Evolutionary conservation across 768 basidiomycete genomes (phyloP), one percentile per base, ranked within the genome.

Genomic region (Chalciporus sphaerocephalus): DNA sequence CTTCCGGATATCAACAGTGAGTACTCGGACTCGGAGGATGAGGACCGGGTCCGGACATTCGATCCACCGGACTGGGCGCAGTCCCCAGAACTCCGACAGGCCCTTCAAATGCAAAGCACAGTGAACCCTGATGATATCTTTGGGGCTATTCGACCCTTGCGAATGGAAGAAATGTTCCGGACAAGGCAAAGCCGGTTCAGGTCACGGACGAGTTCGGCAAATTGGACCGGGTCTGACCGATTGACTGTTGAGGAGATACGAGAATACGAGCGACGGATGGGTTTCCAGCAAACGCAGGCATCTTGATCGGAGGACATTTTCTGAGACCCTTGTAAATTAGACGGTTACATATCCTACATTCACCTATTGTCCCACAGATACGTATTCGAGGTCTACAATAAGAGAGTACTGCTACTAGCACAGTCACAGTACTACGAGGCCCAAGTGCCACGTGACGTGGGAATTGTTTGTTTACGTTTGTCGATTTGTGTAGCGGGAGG

Each of bases 1-100:
- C 73, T 99, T 15, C 94, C 95, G 0, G 95, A 98, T 37, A 92
- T 96, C 59, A 87, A 92, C 57, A 92, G 89, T 68, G 95, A 97
- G 58, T 98, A 97, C 66, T 96, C 93, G 5, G 90, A 94, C 66
- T 96, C 93, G 5, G 95, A 92, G 36, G 92, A 94, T 54, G 92
- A 94, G 62, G 82, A 85, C 53, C 80, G 85, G 16, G 75, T 77
- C 33, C 74, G 79, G 52, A 81, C 80, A n/a, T 84, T 81, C 53
- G 77, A 84, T 55, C 79, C 84, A 48, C 90, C 91, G 2, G 73
- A 79, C 18, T 97, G 95, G 95, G 91, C 93, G 1, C 89, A 94
- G 61, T 92, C 90, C 20, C 93, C 93, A 10, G 84, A 87, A 57
- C 76, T 97, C 22, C 75, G 81, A 12, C 78, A 83, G 47, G 88